Base-by-base conservation (phyloP, 371 early-diverging fungal species). In the Mortierella sp. region DNA sequence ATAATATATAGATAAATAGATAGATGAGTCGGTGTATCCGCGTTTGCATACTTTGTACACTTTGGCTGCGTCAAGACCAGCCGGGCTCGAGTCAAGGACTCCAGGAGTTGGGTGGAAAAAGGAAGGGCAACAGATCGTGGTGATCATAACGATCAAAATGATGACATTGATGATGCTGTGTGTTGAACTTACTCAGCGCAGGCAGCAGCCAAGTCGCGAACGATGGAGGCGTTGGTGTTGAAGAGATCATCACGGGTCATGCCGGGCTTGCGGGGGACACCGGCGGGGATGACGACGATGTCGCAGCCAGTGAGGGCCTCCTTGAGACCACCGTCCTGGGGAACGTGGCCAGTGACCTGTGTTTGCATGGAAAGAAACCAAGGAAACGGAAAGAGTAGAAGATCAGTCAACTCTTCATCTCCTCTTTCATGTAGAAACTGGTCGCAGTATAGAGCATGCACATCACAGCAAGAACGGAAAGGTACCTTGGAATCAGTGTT, bases 171-270 rank as follows among this genome's bases (percentile, higher is more conserved):
- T n/a, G n/a, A n/a, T n/a, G n/a, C n/a, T n/a, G n/a, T n/a, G n/a
- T n/a, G n/a, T n/a, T n/a, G n/a, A n/a, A 63, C 76, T 37, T 76
- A 70, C 78, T 85, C 73, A 43, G 89, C 89, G 78, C 85, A 86
- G 57, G 87, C 93, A 46, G 80, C 72, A 63, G 95, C 96, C 63
- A 98, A 88, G 75, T 87, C 91, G 79, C 92, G 91, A 75, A 97
- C 97, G 78, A 97, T 98, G 60, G 93, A 90, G 64, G 98, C 98
- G 83, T 95, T 97, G 89, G 93, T 96, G 89, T 96, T 96, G 92
- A 98, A 98, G 68, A 98, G 86, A 80, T 98, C 98, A 83, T 97
- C 98, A 82, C 99, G 94, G 79, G 98, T 98, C 99, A 99, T 99
- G 65, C 98, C 98, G 67, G 99, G 99, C 92, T 99, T 99, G 73